phyloP scores from a whole-genome alignment of 305 asterid species.

The Fraxinus dipetala region DNA sequence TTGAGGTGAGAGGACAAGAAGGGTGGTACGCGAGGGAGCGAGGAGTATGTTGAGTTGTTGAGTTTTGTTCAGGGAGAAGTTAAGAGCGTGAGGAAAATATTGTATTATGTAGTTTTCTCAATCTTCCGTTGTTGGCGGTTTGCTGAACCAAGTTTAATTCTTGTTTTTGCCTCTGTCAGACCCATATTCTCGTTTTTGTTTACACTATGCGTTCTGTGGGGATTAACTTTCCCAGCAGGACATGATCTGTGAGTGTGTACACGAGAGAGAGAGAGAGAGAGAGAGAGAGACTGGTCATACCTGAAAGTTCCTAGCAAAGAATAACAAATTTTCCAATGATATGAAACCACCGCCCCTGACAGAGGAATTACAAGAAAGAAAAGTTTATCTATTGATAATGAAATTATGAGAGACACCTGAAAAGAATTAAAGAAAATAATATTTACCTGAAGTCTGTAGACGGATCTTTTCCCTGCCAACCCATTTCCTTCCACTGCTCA shows the following conservation, averaged over 20 bases:
- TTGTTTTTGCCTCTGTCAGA: background rate
- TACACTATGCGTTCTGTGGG: background rate
- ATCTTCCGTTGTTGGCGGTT: background rate
- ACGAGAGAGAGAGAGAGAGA: background rate
- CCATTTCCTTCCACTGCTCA: constrained; percentile 53
- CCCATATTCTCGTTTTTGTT: background rate
- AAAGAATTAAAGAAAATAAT: constrained; percentile 18
- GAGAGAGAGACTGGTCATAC: constrained; percentile 39
- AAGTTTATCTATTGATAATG: constrained; percentile 10
- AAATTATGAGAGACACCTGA: constrained; percentile 14
- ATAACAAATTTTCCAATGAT: constrained; percentile 91
- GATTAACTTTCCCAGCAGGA: background rate
- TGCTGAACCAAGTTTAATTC: background rate
- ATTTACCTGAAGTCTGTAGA: constrained; percentile 24
- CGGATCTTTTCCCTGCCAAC: constrained; percentile 27
- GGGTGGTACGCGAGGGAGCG: background rate
- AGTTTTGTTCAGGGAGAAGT: background rate
- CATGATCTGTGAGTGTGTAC: background rate
- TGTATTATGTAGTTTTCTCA: background rate
- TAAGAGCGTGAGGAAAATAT: background rate
- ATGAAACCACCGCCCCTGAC: constrained; percentile 97
- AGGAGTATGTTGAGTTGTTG: background rate
- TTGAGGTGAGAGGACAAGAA: background rate
- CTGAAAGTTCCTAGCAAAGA: constrained; percentile 80
- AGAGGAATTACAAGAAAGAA: constrained; percentile 15